These are phyloP conservation scores for Aspergillus fructus DNA, from an alignment of 2,329 filamentous ascomycete genomes.

Conservation along the genomic window DNA sequence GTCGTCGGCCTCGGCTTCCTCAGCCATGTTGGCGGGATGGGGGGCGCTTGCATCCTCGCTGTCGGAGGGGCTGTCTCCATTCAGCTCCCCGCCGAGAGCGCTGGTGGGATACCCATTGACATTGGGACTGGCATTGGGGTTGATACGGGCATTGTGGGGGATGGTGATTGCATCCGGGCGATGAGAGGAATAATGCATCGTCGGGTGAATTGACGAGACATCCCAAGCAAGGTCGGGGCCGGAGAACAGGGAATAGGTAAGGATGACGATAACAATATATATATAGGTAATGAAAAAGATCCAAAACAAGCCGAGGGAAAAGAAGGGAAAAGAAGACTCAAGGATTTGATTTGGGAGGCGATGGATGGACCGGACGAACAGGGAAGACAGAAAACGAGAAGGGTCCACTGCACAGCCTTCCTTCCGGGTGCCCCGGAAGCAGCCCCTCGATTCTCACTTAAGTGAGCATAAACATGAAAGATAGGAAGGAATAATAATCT, in stretches of 20 bases:
- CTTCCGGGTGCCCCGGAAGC: slow-evolving; percentile 5
- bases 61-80: slow-evolving; percentile 22
- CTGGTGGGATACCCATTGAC: not conserved
- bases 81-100: not conserved
- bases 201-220: not conserved
- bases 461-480: not conserved
- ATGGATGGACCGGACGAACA: slow-evolving; percentile 11
- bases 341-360: slow-evolving; percentile 14
- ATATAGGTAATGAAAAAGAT: not conserved
- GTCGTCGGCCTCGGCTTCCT: slow-evolving; percentile 37
- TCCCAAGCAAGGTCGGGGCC: not conserved
- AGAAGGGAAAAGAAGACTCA: not conserved
- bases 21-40: slow-evolving; percentile 23
- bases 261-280: not conserved
- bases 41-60: slow-evolving; percentile 26
- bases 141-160: not conserved
- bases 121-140: not conserved
- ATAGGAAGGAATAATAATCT: not conserved
- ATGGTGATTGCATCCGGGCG: not conserved
- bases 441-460: not conserved
- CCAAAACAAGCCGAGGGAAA: not conserved
- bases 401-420: slow-evolving; percentile 24
- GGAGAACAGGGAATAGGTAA: not conserved
- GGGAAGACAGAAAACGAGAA: slow-evolving; percentile 7
- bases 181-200: not conserved